Evolutionary conservation across 2,329 filamentous ascomycete genomes (phyloP).

Genomic region (Exophiala sp.): DNA sequence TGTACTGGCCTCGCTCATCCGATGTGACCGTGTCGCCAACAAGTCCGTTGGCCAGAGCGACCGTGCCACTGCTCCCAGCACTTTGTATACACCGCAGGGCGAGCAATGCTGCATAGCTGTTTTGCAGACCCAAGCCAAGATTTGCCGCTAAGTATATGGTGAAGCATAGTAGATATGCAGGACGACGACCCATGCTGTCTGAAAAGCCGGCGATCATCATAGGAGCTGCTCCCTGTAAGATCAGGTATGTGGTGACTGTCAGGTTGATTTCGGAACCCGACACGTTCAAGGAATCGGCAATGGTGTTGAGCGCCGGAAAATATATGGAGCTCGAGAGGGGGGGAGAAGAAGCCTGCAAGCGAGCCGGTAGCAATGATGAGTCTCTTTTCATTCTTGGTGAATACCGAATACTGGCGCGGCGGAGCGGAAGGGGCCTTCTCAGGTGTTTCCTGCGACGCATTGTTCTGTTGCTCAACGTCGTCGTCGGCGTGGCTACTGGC

Average conservation of each 20-base stretch:
- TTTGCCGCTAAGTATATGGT: constrained; percentile 40
- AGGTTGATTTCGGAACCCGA: constrained; percentile 17
- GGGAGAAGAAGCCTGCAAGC: constrained; percentile 13
- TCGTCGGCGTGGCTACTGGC: neutral
- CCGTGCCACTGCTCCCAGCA: constrained; percentile 38
- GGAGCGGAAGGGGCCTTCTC: neutral
- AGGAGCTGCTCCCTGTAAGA: constrained; percentile 30
- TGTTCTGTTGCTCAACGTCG: neutral
- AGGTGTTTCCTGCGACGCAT: neutral
- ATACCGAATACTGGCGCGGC: constrained; percentile 7
- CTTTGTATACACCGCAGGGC: constrained; percentile 42
- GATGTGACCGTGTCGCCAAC: constrained; percentile 39
- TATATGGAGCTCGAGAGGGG: constrained; percentile 13
- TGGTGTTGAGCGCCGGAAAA: constrained; percentile 29
- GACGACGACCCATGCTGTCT: constrained; percentile 32
- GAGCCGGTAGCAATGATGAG: constrained; percentile 10
- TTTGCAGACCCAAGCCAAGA: constrained; percentile 38
- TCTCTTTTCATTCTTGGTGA: constrained; percentile 11
- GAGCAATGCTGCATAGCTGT: constrained; percentile 36
- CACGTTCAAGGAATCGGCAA: constrained; percentile 8
- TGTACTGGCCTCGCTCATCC: constrained; percentile 38
- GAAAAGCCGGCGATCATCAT: constrained; percentile 33
- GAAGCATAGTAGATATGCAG: constrained; percentile 33
- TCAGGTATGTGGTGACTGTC: constrained; percentile 21
- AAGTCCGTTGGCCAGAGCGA: constrained; percentile 39